Conservation (phyloP, 23 red algal species). For the Gracilaria caudata region DNA sequence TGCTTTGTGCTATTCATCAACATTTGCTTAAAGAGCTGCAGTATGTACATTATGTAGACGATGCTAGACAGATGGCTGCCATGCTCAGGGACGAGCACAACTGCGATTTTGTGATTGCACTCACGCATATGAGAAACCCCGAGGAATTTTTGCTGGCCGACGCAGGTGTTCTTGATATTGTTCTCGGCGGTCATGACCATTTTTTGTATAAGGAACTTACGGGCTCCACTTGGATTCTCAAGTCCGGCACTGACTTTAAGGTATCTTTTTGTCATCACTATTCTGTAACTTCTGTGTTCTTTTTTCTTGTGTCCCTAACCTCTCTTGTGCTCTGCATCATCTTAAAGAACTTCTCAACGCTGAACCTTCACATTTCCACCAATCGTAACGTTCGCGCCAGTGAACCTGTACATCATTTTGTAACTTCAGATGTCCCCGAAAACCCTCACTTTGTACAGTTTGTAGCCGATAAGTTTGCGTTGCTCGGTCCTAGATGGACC, state of each 20-base stretch:
- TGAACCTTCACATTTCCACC: neutral
- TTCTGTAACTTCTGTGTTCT: neutral
- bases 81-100: neutral
- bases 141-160: constrained; percentile 56
- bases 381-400: constrained; percentile 4
- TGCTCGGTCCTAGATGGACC: constrained; percentile 33
- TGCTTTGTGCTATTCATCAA: constrained; percentile 25
- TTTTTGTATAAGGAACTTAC: constrained; percentile 10
- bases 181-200: constrained; percentile 79
- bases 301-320: neutral
- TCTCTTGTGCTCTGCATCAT: neutral
- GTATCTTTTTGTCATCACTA: constrained; percentile 17
- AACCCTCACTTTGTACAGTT: constrained; percentile 33
- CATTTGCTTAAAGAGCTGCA: neutral
- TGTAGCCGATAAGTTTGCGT: constrained; percentile 31
- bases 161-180: constrained; percentile 33
- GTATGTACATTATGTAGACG: constrained; percentile 24
- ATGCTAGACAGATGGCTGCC: neutral
- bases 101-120: constrained; percentile 66
- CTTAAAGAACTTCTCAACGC: constrained; percentile 40
- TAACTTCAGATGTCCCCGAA: constrained; percentile 30
- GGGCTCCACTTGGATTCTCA: constrained; percentile 33
- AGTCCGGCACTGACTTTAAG: constrained; percentile 79
- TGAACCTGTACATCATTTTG: constrained; percentile 27
- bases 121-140: constrained; percentile 78